These are phyloP conservation scores for Schizochytrium sp. DNA, from an alignment of 108 stramenopile species.

Conservation along the genomic window DNA sequence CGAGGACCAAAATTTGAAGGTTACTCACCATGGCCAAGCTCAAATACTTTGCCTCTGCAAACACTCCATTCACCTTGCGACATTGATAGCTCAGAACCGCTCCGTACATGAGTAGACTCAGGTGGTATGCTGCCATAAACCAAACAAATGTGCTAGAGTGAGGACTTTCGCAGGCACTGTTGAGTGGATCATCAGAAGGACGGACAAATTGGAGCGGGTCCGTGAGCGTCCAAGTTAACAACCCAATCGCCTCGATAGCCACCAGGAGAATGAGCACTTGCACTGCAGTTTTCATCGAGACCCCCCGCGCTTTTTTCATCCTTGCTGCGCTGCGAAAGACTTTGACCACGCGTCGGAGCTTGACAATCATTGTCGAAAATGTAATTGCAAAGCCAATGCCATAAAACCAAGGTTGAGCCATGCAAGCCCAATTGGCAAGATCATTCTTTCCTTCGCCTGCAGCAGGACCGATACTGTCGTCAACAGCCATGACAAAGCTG, in stretches of 20 bases:
- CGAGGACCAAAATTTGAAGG: neutral
- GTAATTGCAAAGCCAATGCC: neutral
- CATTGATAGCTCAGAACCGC: neutral
- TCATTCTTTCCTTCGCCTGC: neutral
- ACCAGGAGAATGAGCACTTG: neutral
- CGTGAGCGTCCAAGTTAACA: neutral
- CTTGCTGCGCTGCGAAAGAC: neutral
- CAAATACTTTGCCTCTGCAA: neutral
- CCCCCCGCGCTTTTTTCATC: neutral
- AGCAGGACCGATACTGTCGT: slow-evolving; percentile 23
- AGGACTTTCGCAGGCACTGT: neutral
- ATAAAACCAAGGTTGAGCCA: neutral
- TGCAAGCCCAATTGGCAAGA: neutral
- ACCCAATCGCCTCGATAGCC: too few species aligned
- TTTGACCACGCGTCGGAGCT: neutral
- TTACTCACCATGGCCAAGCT: neutral
- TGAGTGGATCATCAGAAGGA: neutral
- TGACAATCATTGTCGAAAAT: neutral
- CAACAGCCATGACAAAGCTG: slow-evolving; percentile 29
- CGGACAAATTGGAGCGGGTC: neutral
- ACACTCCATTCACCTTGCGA: neutral
- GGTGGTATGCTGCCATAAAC: neutral
- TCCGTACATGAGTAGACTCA: neutral
- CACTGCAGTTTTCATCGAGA: neutral
- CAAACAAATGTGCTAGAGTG: neutral